Base-by-base conservation (phyloP, 2,329 filamentous ascomycete species). In the Phaeosphaeriaceae sp. region DNA sequence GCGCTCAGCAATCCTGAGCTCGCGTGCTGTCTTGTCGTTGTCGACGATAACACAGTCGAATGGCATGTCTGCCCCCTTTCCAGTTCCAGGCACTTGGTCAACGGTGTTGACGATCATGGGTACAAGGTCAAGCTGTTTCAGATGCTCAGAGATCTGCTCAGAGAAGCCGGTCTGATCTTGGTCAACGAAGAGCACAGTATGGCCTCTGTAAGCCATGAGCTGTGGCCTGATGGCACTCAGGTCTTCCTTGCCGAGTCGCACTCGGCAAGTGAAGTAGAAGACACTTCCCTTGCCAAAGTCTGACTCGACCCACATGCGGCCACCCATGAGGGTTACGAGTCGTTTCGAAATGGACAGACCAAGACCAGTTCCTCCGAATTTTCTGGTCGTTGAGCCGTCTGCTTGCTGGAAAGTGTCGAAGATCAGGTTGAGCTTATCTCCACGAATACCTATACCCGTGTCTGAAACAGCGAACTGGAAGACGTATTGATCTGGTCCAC, bases 351-450 rank as follows among this genome's bases (percentile, higher is more conserved):
- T 98, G 17, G 94, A 97, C 24, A 98, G 81, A 67, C 94, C 94
- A 10, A 98, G 86, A 68, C 94, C 94, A 7, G 95, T 98, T 69
- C 94, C 94, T 70, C 94, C 94, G 77, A 98, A 98, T 76, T 96
- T 95, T 69, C 94, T 88, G 1, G 94, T 98, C 78, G 96, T 98
- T 32, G 94, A 97, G 40, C 94, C 94, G 76, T 98, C 95, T 21
- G 95, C 95, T 81, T 98, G 95, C 78, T 97, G 94, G 88, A 98
- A 98, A 0, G 94, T 98, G 80, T 98, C 95, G 79, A 99, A 98
- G 75, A 99, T 98, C 66, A 98, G 84, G 75, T 97, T 93, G 54
- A 98, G 86, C 82, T 98, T 98, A 80, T 98, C 94, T 65, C 91
- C 88, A 71, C 94, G 92, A 70, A 98, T 98, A 71, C 95, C 95